Evolutionary conservation across 345 rosid species (phyloP).

Genomic region (Cardamine occulta): DNA sequence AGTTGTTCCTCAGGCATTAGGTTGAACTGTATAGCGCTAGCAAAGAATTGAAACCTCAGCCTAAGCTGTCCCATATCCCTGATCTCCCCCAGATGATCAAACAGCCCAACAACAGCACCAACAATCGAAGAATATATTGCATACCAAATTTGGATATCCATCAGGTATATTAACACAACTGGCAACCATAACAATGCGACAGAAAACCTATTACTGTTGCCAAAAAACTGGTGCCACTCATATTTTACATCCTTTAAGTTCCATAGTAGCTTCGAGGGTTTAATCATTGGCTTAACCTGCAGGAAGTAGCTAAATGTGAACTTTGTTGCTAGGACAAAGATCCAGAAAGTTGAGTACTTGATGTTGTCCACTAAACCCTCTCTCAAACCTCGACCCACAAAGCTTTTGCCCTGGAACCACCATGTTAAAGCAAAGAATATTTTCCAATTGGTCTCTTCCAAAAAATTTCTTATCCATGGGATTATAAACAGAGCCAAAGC

Average conservation of each 20-base stretch:
- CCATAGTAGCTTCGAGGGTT: conserved; percentile 63
- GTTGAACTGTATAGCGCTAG: conserved; percentile 96
- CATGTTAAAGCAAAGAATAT: conserved; percentile 66
- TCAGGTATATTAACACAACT: conserved; percentile 74
- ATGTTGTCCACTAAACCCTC: conserved; percentile 81
- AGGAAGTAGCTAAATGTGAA: conserved; percentile 81
- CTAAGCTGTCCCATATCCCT: conserved; percentile 84
- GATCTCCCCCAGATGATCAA: conserved; percentile 94
- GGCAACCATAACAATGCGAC: conserved; percentile 85
- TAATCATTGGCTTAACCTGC: conserved; percentile 85
- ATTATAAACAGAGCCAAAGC: conserved; percentile 76
- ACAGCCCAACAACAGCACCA: conserved; percentile 88
- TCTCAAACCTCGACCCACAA: conserved; percentile 86
- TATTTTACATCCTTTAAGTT: conserved; percentile 49
- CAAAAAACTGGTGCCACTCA: conserved; percentile 72
- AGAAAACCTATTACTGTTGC: conserved; percentile 69
- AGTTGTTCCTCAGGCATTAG: conserved; percentile 97
- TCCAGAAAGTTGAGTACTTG: conserved; percentile 82
- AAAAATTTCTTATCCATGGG: conserved; percentile 92
- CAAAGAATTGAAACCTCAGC: conserved; percentile 96
- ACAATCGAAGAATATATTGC: conserved; percentile 84
- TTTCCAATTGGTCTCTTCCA: conserved; percentile 90
- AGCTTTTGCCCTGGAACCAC: conserved; percentile 84
- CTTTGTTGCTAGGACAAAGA: conserved; percentile 77
- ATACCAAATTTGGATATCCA: conserved; percentile 98